A percentile compares a stretch with the other conserved stretches of the same genome.
Conservation (phyloP, 345 rosid species). For the Sisymbrium altissimum region DNA sequence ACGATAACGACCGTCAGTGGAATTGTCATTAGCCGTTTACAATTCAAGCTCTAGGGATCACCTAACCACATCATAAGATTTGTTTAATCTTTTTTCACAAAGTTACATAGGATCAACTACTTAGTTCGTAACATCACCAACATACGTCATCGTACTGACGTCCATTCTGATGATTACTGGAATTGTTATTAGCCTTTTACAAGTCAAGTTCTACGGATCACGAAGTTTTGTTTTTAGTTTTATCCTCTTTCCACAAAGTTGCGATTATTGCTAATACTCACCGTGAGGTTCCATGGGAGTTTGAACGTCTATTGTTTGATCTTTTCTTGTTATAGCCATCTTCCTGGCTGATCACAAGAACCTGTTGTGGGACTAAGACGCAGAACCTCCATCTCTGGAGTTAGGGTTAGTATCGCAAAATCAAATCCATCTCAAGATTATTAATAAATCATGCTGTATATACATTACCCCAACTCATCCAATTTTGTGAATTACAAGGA, state of each 20-base stretch:
- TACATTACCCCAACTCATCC: neutral
- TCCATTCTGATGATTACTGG: neutral
- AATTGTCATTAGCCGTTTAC: neutral
- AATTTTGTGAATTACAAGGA: constrained; percentile 17
- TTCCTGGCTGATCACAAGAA: neutral
- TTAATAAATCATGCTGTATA: neutral
- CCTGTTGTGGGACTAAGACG: neutral
- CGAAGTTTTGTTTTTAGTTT: neutral
- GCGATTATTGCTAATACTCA: neutral
- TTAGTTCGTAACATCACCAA: constrained; percentile 14
- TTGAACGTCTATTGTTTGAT: neutral
- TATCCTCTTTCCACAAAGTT: neutral
- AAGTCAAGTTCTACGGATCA: constrained; percentile 10
- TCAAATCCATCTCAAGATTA: neutral
- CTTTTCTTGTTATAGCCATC: constrained; percentile 12
- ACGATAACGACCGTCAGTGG: neutral
- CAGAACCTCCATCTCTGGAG: constrained; percentile 9
- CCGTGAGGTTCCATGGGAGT: neutral
- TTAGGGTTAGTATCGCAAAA: neutral
- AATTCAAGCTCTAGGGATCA: constrained; percentile 3
- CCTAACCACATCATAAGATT: neutral
- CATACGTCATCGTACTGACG: constrained; percentile 19
- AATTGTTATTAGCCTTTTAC: neutral
- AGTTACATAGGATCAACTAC: neutral
- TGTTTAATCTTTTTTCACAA: neutral